phyloP scores from a whole-genome alignment of 2,329 filamentous ascomycete genomes.

The Diaporthe citri region DNA sequence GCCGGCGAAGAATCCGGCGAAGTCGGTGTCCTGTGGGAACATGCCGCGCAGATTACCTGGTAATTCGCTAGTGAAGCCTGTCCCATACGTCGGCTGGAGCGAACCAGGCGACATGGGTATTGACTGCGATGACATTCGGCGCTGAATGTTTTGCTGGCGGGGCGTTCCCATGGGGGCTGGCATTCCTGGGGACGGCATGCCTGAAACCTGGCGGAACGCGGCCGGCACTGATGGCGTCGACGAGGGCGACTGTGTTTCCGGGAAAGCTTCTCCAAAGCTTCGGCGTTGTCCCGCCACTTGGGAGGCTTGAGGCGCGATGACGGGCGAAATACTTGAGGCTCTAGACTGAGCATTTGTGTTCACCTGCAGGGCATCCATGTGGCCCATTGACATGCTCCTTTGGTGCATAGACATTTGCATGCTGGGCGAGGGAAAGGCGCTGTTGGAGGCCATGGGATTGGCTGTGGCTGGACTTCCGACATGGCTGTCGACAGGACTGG shows the following conservation, averaged over 20 bases:
- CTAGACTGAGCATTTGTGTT: background rate
- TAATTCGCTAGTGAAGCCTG: slow-evolving; percentile 28
- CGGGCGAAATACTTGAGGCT: background rate
- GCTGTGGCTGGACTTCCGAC: slow-evolving; percentile 8
- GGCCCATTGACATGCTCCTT: slow-evolving; percentile 27
- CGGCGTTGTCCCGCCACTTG: slow-evolving; percentile 20
- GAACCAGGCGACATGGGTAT: slow-evolving; percentile 1
- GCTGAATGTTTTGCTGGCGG: slow-evolving; percentile 16
- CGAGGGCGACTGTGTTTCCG: slow-evolving; percentile 9
- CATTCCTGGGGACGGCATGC: slow-evolving; percentile 22
- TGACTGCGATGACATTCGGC: slow-evolving; percentile 1
- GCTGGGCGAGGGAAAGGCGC: slow-evolving; percentile 24
- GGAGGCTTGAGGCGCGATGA: background rate
- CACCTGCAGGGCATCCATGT: slow-evolving; percentile 6
- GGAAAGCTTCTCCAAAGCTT: slow-evolving; percentile 28
- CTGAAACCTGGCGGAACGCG: background rate
- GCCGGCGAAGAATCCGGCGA: background rate
- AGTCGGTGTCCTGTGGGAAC: slow-evolving; percentile 27
- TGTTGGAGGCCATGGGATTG: slow-evolving; percentile 33
- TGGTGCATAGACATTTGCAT: slow-evolving; percentile 18
- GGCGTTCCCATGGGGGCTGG: slow-evolving; percentile 6
- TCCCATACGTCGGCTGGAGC: slow-evolving; percentile 2
- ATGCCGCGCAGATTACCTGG: slow-evolving; percentile 30
- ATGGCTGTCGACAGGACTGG: slow-evolving; percentile 16
- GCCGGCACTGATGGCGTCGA: background rate